A percentile compares a stretch with the other conserved stretches of the same genome.
Conservation (phyloP, 179 eudicot genomes). For the Beta corolliflora region DNA sequence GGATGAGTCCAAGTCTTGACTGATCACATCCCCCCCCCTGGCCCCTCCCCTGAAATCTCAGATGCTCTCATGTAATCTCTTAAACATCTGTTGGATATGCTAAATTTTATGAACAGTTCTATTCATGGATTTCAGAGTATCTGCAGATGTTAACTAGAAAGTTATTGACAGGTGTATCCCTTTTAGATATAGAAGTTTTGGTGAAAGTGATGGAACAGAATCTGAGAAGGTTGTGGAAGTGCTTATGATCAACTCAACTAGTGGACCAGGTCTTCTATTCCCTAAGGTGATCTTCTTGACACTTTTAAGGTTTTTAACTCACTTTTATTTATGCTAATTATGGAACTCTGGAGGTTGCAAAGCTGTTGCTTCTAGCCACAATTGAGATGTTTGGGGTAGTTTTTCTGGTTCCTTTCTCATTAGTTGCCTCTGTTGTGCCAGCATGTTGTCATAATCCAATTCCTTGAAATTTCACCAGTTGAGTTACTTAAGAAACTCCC, state of each 20-base stretch:
- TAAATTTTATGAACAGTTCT: background rate
- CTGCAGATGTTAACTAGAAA: constrained; percentile 17
- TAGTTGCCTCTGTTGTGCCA: background rate
- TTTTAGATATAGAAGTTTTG: constrained; percentile 50
- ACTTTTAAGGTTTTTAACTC: background rate
- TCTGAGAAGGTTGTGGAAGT: constrained; percentile 66
- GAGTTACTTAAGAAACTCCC: background rate
- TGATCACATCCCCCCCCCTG: background rate
- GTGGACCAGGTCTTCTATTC: constrained; percentile 92
- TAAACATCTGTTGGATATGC: background rate
- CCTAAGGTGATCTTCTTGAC: constrained; percentile 59
- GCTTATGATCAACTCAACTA: constrained; percentile 81
- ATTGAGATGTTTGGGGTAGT: background rate
- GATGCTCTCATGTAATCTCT: background rate
- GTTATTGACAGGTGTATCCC: constrained; percentile 78
- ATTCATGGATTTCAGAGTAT: background rate
- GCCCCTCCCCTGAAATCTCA: background rate
- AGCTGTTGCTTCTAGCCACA: background rate
- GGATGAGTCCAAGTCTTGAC: background rate
- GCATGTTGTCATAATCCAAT: background rate
- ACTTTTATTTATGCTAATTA: background rate
- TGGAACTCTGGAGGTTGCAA: background rate
- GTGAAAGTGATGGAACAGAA: constrained; percentile 39
- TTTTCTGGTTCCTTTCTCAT: background rate
- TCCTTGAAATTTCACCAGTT: background rate